phyloP scores from a whole-genome alignment of 2,329 filamentous ascomycete genomes.

The Dactylellina sp. region DNA sequence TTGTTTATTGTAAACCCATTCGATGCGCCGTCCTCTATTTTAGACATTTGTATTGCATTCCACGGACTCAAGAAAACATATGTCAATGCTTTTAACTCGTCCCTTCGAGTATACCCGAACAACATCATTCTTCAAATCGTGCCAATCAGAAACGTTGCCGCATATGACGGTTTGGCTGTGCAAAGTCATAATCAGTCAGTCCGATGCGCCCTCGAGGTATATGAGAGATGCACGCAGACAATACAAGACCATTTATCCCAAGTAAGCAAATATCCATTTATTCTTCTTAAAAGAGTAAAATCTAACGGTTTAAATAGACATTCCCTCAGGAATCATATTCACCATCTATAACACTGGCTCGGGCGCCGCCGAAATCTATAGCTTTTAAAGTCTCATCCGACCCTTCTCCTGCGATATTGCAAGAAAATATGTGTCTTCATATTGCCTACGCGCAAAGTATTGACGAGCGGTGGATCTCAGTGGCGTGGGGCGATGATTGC shows the following conservation, averaged over 20 bases:
- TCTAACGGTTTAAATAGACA: constrained; percentile 64
- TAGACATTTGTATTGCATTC: constrained; percentile 79
- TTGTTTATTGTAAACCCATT: constrained; percentile 81
- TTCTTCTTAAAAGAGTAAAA: constrained; percentile 29
- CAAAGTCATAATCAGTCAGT: constrained; percentile 72
- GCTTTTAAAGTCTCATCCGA: constrained; percentile 78
- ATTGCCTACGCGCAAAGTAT: constrained; percentile 81
- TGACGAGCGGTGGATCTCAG: constrained; percentile 81
- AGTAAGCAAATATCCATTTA: constrained; percentile 39
- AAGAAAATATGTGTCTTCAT: constrained; percentile 84
- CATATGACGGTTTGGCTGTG: constrained; percentile 73
- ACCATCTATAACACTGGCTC: constrained; percentile 79
- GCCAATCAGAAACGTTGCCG: constrained; percentile 75
- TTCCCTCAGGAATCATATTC: constrained; percentile 70
- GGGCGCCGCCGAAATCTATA: constrained; percentile 75
- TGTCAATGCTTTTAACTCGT: constrained; percentile 67
- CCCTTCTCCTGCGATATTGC: constrained; percentile 78
- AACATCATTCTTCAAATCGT: constrained; percentile 84
- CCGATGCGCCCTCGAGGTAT: constrained; percentile 78
- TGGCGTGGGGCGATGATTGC: constrained; percentile 82
- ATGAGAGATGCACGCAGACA: constrained; percentile 74
- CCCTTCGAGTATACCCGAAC: constrained; percentile 65
- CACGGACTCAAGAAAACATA: constrained; percentile 77
- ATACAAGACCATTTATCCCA: constrained; percentile 62
- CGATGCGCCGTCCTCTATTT: constrained; percentile 71